These are phyloP conservation scores for Exophiala sp. DNA, from an alignment of 2,329 filamentous ascomycete species.

Conservation along the genomic window DNA sequence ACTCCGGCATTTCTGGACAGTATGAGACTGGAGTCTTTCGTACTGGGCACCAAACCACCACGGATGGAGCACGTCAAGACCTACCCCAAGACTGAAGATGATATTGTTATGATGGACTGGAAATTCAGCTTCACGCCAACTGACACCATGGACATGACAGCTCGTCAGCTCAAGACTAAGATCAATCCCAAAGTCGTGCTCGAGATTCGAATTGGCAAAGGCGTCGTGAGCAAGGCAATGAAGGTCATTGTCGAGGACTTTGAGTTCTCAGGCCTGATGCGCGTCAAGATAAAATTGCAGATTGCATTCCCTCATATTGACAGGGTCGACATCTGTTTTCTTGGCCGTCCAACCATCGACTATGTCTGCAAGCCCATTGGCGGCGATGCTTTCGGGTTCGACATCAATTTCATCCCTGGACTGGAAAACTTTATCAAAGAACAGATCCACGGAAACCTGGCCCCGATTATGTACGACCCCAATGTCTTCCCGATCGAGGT, in stretches of 20 bases:
- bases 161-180: constrained; percentile 86
- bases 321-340: constrained; percentile 89
- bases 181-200: constrained; percentile 95
- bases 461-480: constrained; percentile 96
- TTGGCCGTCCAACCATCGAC: constrained; percentile 84
- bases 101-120: constrained; percentile 98
- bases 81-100: constrained; percentile 91
- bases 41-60: constrained; percentile 89
- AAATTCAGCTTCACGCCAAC: constrained; percentile 99
- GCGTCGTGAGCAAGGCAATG: constrained; percentile 92
- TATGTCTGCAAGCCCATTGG: constrained; percentile 98
- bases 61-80: constrained; percentile 97
- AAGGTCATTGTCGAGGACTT: constrained; percentile 98
- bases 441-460: constrained; percentile 89
- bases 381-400: constrained; percentile 91
- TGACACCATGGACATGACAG: constrained; percentile 86
- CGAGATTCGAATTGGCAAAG: constrained; percentile 91
- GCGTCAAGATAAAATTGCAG: constrained; percentile 95
- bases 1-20: constrained; percentile 93
- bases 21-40: constrained; percentile 88
- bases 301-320: constrained; percentile 95
- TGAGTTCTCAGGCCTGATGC: constrained; percentile 92
- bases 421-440: constrained; percentile 92
- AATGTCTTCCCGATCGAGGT: constrained; percentile 99
- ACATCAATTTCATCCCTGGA: constrained; percentile 98